Base-by-base conservation (phyloP, 257 asterid genomes). In the Nicotiana undulata region DNA sequence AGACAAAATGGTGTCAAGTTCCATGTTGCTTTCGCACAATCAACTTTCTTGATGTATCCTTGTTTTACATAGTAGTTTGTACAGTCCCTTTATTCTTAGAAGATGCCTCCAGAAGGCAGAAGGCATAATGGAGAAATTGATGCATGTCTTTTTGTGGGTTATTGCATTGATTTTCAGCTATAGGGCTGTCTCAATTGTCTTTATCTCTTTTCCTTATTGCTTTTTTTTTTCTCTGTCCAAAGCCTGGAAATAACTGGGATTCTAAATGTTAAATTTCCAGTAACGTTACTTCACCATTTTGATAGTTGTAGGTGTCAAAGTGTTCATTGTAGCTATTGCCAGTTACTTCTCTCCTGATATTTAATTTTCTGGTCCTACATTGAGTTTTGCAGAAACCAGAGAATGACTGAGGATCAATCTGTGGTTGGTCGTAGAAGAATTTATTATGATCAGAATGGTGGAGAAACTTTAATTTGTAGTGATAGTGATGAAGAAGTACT, bases 391-490 rank as follows among this genome's bases (percentile, higher is more conserved):
- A 96, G 99, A 90, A 96, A 96, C 82, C 99, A 92, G 85, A 94
- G 99, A 83, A 96, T 96, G 99, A 91, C 98, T 12, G 99, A 94
- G 88, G 99, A 96, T 84, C 99, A 96, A 87, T 96, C 99, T 9
- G 98, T 94, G 58, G 90, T 96, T 32, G 99, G 99, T 77, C 92
- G 99, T 84, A 93, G 99, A 83, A 90, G 99, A 84, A 96, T 96
- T 75, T 96, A 96, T 87, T 96, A 96, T 89, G 99, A 90, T 65
- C 98, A 89, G 75, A 91, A 68, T 92, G 99, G 99, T 58, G 99
- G 99, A 0, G 99, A 96, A 89, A 97, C 99, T 82, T 93, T 96
- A 53, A 94, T 96, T 82, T 94, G 98, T 79, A 96, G 98, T 88
- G 99, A 96, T 72, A 93, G 98, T 81, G 99, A 96, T 83, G 99